phyloP scores from a whole-genome alignment of 331 rosid species.

The Acacia concinna region DNA sequence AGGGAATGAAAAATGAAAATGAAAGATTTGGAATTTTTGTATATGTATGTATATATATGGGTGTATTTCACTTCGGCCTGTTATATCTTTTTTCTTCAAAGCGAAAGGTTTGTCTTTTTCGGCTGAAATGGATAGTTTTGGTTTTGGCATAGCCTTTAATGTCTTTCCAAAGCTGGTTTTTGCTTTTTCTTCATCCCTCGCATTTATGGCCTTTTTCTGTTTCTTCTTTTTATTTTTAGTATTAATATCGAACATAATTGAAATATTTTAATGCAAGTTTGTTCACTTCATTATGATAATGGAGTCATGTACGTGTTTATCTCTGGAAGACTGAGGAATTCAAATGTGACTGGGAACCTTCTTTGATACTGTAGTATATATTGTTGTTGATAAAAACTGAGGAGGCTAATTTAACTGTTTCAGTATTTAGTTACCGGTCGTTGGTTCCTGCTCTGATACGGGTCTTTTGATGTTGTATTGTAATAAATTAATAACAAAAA shows the following conservation, averaged over 20 bases:
- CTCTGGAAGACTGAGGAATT: neutral
- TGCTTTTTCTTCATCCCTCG: neutral
- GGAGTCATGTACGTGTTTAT: neutral
- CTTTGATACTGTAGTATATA: neutral
- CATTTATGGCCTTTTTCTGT: neutral
- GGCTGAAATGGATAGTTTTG: conserved; percentile 18
- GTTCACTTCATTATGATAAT: neutral
- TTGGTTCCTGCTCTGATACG: neutral
- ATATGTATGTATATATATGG: neutral
- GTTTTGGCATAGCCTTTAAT: conserved; percentile 23
- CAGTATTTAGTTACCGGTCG: neutral
- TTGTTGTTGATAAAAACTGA: neutral
- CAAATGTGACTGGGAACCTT: neutral
- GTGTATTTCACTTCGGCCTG: neutral
- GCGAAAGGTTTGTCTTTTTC: conserved; percentile 30
- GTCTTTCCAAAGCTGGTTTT: neutral
- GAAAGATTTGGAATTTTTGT: conserved; percentile 17
- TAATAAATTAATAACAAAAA: neutral
- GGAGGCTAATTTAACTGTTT: neutral
- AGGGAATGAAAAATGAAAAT: conserved; percentile 21
- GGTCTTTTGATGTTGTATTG: neutral
- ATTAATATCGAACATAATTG: neutral
- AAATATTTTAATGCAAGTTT: neutral
- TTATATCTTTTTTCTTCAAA: conserved; percentile 12
- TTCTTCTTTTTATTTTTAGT: neutral